Percentiles rank a stretch among this genome's conserved stretches.
Evolutionary conservation across 2,329 filamentous ascomycete species (phyloP).

Genomic region (Remersonia thermophila): DNA sequence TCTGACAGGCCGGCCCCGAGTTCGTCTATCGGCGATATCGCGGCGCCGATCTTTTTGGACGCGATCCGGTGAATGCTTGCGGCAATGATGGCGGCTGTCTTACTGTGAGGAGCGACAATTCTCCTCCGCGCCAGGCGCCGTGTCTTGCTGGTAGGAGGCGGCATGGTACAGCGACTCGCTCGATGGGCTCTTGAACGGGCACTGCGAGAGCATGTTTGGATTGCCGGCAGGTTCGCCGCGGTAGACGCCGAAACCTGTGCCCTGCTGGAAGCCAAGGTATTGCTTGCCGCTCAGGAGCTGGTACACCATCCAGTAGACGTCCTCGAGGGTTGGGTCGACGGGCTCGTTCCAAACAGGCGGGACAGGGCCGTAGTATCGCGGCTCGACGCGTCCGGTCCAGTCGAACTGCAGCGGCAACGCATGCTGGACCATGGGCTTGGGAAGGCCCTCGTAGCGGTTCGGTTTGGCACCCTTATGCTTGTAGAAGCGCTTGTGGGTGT

Average conservation of each 20-base stretch:
- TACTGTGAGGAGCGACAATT: no score
- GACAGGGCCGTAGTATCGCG: slow-evolving; percentile 9
- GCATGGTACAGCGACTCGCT: slow-evolving; percentile 7
- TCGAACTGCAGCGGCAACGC: slow-evolving; percentile 9
- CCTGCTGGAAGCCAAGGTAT: slow-evolving; percentile 13
- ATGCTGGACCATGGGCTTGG: slow-evolving; percentile 1
- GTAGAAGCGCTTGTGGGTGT: slow-evolving; percentile 5
- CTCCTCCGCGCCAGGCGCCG: no score
- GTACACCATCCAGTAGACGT: slow-evolving; percentile 18
- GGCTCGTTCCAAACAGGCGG: slow-evolving; percentile 15
- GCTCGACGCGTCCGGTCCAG: slow-evolving; percentile 3
- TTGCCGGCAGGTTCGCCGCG: slow-evolving; percentile 2
- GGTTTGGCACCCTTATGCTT: slow-evolving; percentile 4
- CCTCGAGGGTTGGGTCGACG: slow-evolving; percentile 16
- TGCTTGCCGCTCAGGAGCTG: slow-evolving; percentile 13
- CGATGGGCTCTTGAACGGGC: slow-evolving; percentile 13
- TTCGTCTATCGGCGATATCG: no score
- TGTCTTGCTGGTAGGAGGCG: slow-evolving; percentile 1
- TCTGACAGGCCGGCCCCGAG: no score
- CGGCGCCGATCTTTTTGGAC: no score
- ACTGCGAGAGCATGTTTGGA: slow-evolving; percentile 3
- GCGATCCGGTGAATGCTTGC: no score
- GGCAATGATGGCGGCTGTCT: no score
- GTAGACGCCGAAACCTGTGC: slow-evolving; percentile 10
- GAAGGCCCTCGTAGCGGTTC: slow-evolving; percentile 4